A percentile compares a stretch with the other conserved stretches of the same genome.
phyloP scores from a whole-genome alignment of 164 flowering plant species.

The Vitis cinerea region DNA sequence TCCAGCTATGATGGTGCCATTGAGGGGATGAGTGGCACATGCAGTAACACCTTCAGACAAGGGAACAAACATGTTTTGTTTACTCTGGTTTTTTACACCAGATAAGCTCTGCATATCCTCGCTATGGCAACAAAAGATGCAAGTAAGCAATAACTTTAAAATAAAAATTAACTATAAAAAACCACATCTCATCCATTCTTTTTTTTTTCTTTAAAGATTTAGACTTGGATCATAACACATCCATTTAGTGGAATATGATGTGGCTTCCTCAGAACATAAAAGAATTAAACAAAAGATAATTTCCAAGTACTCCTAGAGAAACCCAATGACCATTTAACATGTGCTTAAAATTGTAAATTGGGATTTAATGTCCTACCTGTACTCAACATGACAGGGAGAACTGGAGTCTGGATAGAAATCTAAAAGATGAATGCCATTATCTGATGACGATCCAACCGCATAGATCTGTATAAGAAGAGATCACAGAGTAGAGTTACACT shows the following conservation, averaged over 20 bases:
- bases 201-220: no score
- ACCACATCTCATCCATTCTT: no score
- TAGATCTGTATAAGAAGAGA: conserved; percentile 59
- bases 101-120: conserved; percentile 31
- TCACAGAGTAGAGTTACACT: neutral
- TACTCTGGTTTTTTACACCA: conserved; percentile 16
- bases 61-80: conserved; percentile 54
- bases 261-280: neutral
- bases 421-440: conserved; percentile 66
- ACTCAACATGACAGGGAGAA: conserved; percentile 86
- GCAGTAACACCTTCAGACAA: conserved; percentile 64
- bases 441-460: conserved; percentile 69
- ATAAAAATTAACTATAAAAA: neutral
- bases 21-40: conserved; percentile 80
- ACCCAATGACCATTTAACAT: no score
- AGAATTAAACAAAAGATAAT: no score
- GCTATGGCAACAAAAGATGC: conserved; percentile 21
- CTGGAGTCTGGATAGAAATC: conserved; percentile 76
- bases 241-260: neutral
- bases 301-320: no score
- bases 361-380: conserved; percentile 41
- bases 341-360: neutral
- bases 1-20: conserved; percentile 76
- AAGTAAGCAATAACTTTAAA: neutral
- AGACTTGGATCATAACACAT: no score